Conservation (phyloP, 164 flowering plant genomes). For the Macadamia integrifolia region DNA sequence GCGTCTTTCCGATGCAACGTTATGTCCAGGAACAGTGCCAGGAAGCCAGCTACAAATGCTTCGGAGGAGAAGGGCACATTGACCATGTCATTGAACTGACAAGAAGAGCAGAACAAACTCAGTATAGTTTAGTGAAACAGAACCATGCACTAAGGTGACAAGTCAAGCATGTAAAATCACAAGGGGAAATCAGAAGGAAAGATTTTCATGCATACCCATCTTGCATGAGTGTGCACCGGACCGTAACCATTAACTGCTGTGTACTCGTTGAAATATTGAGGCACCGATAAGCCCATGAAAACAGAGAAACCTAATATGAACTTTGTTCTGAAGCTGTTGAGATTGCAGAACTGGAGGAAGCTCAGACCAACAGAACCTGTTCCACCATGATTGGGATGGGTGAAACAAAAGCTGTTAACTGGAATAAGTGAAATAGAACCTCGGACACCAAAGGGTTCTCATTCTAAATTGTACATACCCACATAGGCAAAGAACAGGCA, state of each 20-base stretch:
- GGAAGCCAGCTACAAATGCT: slow-evolving; percentile 59
- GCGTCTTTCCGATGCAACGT: slow-evolving; percentile 48
- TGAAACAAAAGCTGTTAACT: no score
- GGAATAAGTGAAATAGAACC: background rate
- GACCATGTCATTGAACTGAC: slow-evolving; percentile 79
- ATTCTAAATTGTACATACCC: slow-evolving; percentile 41
- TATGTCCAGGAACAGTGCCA: slow-evolving; percentile 53
- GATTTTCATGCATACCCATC: slow-evolving; percentile 55
- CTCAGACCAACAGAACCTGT: slow-evolving; percentile 72
- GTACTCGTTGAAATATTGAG: slow-evolving; percentile 78
- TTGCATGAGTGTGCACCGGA: slow-evolving; percentile 65
- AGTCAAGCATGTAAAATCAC: background rate
- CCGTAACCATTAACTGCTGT: slow-evolving; percentile 46
- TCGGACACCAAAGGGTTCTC: background rate
- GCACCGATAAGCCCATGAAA: slow-evolving; percentile 80
- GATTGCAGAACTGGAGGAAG: slow-evolving; percentile 81
- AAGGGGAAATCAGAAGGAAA: background rate
- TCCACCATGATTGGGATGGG: background rate
- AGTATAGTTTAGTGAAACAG: no score
- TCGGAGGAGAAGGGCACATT: slow-evolving; percentile 74
- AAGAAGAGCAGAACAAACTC: background rate
- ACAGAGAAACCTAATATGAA: slow-evolving; percentile 75
- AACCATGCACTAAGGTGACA: no score
- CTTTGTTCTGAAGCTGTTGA: slow-evolving; percentile 73
- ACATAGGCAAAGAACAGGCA: slow-evolving; percentile 81